These are phyloP conservation scores for Candida endomychidarum DNA, from an alignment of 805 yeast genomes.

Conservation along the genomic window DNA sequence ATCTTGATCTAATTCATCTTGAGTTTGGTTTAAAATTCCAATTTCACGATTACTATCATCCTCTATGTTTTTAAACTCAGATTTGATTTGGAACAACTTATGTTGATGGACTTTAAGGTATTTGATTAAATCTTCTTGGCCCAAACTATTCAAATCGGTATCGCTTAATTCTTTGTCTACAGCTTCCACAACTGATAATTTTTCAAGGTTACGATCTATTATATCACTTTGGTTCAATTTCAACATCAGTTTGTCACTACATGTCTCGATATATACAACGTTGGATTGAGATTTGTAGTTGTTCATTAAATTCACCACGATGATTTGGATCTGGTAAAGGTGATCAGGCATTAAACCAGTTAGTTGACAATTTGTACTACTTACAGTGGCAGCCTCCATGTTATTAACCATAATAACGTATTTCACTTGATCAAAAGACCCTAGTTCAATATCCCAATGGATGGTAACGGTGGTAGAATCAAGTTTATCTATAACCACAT, in stretches of 20 bases:
- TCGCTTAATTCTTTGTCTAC: not conserved
- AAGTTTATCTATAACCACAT: slow-evolving; percentile 55
- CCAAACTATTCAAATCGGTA: not conserved
- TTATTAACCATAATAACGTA: slow-evolving; percentile 36
- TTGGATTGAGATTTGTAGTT: slow-evolving; percentile 35
- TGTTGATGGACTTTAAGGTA: not conserved
- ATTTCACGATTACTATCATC: slow-evolving; percentile 5
- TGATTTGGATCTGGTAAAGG: slow-evolving; percentile 35
- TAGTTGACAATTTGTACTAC: slow-evolving; percentile 35
- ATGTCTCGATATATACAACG: slow-evolving; percentile 34
- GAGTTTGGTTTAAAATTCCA: not conserved
- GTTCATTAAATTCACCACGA: slow-evolving; percentile 36
- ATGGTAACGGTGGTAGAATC: slow-evolving; percentile 44
- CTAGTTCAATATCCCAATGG: slow-evolving; percentile 53
- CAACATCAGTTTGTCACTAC: not conserved
- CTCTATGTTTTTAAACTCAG: slow-evolving; percentile 18
- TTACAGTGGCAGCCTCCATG: slow-evolving; percentile 35
- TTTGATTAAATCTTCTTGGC: not conserved
- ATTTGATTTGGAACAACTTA: not conserved
- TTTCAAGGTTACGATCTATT: not conserved
- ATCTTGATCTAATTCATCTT: not conserved
- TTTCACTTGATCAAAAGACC: slow-evolving; percentile 30
- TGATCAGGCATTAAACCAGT: slow-evolving; percentile 26
- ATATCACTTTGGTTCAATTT: not conserved
- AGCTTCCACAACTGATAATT: not conserved